Evolutionary conservation across 305 asterid genomes (phyloP).

Genomic region (Fraxinus nigra): DNA sequence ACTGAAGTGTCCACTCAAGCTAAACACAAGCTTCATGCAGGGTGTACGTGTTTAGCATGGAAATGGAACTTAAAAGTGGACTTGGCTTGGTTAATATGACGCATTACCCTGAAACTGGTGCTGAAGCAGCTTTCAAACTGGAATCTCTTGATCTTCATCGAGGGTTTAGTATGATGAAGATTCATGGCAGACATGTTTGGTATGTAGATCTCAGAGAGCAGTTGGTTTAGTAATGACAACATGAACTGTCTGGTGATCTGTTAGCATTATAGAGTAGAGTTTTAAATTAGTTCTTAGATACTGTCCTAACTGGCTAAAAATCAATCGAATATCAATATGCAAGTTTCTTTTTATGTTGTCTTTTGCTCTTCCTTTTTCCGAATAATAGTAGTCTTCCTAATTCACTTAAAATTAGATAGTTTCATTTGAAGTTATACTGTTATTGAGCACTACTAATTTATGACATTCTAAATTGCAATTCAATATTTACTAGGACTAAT

Average conservation of each 20-base stretch:
- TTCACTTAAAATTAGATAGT: background rate
- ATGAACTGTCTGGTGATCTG: constrained; percentile 1
- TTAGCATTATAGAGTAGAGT: background rate
- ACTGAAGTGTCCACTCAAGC: constrained; percentile 39
- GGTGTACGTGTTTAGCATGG: constrained; percentile 37
- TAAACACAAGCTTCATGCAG: constrained; percentile 33
- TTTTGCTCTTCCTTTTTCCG: background rate
- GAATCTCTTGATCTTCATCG: constrained; percentile 25
- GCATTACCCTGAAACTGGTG: constrained; percentile 32
- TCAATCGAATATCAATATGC: background rate
- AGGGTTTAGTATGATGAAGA: constrained; percentile 32
- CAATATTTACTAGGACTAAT: background rate
- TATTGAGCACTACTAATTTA: background rate
- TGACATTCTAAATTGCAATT: background rate
- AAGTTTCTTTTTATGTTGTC: background rate
- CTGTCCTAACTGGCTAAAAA: background rate
- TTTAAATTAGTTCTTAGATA: background rate
- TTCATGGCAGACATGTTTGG: constrained; percentile 28
- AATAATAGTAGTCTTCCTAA: background rate
- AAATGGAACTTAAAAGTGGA: constrained; percentile 36
- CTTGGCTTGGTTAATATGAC: constrained; percentile 32
- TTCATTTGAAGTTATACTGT: background rate
- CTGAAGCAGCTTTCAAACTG: constrained; percentile 28
- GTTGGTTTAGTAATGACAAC: background rate
- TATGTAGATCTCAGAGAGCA: constrained; percentile 24